Conservation (phyloP, 1,139 yeast species). For the Candida glucosophila region DNA sequence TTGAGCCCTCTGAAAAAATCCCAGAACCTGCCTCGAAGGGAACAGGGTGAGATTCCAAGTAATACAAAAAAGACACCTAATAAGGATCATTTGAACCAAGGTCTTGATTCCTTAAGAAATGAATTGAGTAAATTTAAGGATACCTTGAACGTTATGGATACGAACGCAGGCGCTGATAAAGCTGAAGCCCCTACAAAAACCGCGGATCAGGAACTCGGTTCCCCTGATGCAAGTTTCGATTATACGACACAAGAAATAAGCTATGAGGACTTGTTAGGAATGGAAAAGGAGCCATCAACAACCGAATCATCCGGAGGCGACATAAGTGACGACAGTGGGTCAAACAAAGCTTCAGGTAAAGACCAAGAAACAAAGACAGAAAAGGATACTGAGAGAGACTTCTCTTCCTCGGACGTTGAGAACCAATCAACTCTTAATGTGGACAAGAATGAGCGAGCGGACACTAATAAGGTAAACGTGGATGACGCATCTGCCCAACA, state of each 20-base stretch:
- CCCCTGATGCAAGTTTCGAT: conserved; percentile 33
- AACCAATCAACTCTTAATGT: no score
- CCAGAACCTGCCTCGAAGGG: no score
- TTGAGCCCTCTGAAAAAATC: no score
- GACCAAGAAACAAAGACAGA: background rate
- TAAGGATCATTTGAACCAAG: no score
- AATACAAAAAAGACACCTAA: no score
- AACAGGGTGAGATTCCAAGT: no score
- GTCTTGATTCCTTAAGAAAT: conserved; percentile 32
- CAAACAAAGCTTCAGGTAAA: background rate
- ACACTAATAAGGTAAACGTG: background rate
- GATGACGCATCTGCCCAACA: background rate
- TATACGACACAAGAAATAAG: conserved; percentile 32
- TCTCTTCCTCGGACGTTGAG: no score
- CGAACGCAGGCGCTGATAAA: conserved; percentile 1
- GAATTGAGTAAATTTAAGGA: conserved; percentile 43
- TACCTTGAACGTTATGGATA: conserved; percentile 16
- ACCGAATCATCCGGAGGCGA: background rate
- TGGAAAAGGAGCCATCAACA: conserved; percentile 11
- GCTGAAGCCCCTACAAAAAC: conserved; percentile 2
- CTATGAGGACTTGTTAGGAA: conserved; percentile 33
- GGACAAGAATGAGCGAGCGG: no score
- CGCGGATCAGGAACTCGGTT: conserved; percentile 1
- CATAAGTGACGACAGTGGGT: background rate
- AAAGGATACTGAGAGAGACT: background rate